These are phyloP conservation scores for Claviceps pusilla DNA, from an alignment of 2,329 filamentous ascomycete genomes.

Conservation along the genomic window DNA sequence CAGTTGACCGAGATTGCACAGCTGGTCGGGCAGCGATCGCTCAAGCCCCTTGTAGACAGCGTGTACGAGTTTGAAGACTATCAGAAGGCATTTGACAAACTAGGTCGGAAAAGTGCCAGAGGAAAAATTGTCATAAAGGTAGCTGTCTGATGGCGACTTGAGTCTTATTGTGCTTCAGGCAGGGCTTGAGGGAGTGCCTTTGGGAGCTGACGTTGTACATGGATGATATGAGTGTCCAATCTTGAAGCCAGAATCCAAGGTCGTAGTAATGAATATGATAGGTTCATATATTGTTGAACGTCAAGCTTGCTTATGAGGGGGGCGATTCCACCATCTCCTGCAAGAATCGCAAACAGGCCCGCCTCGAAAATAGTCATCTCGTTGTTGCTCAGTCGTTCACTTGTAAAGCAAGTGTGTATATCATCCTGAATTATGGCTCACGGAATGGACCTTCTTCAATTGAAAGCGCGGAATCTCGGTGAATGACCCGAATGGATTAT, in stretches of 20 bases:
- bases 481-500: not conserved
- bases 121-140: slow-evolving; percentile 27
- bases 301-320: no score
- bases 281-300: no score
- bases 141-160: not conserved
- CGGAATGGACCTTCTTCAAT: no score
- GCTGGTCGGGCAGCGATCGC: slow-evolving; percentile 19
- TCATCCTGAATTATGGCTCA: no score
- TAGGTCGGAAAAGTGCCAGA: slow-evolving; percentile 19
- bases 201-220: not conserved
- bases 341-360: no score
- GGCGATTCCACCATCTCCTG: no score
- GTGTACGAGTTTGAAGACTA: slow-evolving; percentile 24
- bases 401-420: no score
- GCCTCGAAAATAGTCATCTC: no score
- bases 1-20: slow-evolving; percentile 20
- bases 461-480: not conserved
- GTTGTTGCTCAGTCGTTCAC: no score
- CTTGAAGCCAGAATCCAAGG: no score
- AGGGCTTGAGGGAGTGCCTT: not conserved
- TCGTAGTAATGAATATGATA: no score
- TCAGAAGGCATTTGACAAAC: slow-evolving; percentile 21
- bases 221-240: no score
- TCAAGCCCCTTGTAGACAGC: slow-evolving; percentile 22
- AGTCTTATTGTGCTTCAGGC: not conserved